A percentile compares a stretch with the other conserved stretches of the same genome.
These are phyloP conservation scores for Pythium folliculosum DNA, from an alignment of 352 stramenopile species.

Conservation along the genomic window DNA sequence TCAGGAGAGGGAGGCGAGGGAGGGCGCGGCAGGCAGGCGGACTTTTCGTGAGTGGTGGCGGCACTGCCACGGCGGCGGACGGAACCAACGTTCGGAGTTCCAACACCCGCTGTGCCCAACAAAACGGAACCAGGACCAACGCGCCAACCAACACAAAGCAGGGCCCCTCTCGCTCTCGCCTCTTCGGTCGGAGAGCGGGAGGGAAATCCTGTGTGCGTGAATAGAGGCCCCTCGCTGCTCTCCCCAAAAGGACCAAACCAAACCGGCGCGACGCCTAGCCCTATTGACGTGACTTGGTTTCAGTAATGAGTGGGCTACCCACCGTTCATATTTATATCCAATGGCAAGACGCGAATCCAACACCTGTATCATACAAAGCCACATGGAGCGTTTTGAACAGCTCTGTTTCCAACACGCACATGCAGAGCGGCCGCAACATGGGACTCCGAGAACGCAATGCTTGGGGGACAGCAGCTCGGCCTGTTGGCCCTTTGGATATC, in stretches of 20 bases:
- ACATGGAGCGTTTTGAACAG: constrained; percentile 4
- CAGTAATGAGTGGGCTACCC: constrained; percentile 10
- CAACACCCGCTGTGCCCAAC: constrained; percentile 6
- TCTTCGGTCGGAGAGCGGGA: constrained; percentile 13
- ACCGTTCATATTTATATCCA: constrained; percentile 30
- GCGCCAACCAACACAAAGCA: constrained; percentile 27
- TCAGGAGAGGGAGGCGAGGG: background rate
- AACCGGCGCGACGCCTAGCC: constrained; percentile 10
- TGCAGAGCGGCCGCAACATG: background rate
- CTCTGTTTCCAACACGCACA: background rate
- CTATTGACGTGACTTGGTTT: constrained; percentile 28
- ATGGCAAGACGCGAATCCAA: constrained; percentile 19
- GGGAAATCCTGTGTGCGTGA: constrained; percentile 10
- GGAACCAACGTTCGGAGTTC: constrained; percentile 11
- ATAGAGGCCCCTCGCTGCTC: constrained; percentile 17
- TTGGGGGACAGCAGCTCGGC: too few relatives aligned
- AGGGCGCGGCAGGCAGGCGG: constrained; percentile 13
- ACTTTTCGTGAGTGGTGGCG: constrained; percentile 31
- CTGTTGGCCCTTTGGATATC: background rate
- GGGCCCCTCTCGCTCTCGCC: constrained; percentile 14
- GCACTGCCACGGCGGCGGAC: constrained; percentile 1
- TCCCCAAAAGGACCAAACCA: constrained; percentile 2
- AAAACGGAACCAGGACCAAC: constrained; percentile 28
- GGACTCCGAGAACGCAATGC: too few relatives aligned
- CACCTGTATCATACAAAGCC: constrained; percentile 11